Evolutionary conservation across 257 asterid genomes (phyloP), one percentile per base, ranked within the genome.

Genomic region (Coffea canephora): DNA sequence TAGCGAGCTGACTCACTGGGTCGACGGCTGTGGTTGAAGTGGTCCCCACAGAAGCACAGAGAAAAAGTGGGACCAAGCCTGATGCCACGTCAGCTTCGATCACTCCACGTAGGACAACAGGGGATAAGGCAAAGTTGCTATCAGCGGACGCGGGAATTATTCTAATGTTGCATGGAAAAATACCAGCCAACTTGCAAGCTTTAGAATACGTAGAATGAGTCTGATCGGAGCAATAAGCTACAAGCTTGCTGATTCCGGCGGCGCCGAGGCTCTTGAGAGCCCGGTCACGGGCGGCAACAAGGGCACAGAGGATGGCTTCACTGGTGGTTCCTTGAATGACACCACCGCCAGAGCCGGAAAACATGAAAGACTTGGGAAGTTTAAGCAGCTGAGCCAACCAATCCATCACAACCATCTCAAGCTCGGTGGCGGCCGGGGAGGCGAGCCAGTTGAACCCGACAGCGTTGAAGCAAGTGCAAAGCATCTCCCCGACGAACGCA

Each of bases 371-470:
- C 4, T 83, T 75, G 1, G 97, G 97, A 5, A 93, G 89, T 41
- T 88, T 25, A 4, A 93, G 87, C 94, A 91, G 83, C 69, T 87
- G 85, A 0, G 94, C 97, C 67, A 93, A 84, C 97, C 97, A 93
- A 69, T 93, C 97, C 91, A 91, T 89, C 82, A 93, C 97, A 57
- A 93, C 89, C 85, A 89, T 88, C 80, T 93, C 97, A 7, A 93
- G 91, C 83, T 93, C 97, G 5, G 97, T 91, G 34, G 97, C 97
- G 7, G 97, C 97, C 0, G 97, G 97, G 0, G 97, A 91, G 8
- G 97, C 87, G 85, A 93, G 88, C 97, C 97, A 93, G 87, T 88
- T 93, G 78, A 93, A 93, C 0, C 97, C 97, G 31, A 91, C 95
- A 10, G 91, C 76, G 73, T 93, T 93, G 66, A 91, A 89, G 0